Evolutionary conservation across 441 rosid species (phyloP).

Genomic region (Eutrema salsugineum): DNA sequence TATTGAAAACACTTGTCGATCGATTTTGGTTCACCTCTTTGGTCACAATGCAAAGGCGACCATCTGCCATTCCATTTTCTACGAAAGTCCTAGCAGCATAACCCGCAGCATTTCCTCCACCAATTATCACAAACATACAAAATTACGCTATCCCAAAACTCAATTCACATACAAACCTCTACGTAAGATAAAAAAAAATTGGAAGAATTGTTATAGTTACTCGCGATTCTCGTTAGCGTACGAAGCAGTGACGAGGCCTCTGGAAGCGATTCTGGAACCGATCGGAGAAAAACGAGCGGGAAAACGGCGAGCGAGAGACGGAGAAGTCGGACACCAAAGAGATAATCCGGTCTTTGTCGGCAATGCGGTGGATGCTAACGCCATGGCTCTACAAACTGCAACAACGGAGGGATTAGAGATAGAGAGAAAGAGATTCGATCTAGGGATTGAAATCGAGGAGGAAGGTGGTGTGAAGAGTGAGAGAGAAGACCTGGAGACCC

Average conservation of each 20-base stretch:
- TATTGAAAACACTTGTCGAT: neutral
- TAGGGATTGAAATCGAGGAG: slow-evolving; percentile 7
- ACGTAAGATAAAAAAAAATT: neutral
- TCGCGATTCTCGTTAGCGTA: slow-evolving; percentile 87
- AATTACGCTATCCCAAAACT: neutral
- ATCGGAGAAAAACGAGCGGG: slow-evolving; percentile 37
- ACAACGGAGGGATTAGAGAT: slow-evolving; percentile 11
- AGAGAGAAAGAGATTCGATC: slow-evolving; percentile 25
- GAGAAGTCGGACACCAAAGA: slow-evolving; percentile 48
- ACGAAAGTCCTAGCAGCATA: slow-evolving; percentile 91
- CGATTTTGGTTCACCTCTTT: slow-evolving; percentile 59
- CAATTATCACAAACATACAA: slow-evolving; percentile 73
- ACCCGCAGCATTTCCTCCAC: slow-evolving; percentile 98
- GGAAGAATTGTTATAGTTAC: slow-evolving; percentile 34
- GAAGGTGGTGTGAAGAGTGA: slow-evolving; percentile 1
- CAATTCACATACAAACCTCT: neutral
- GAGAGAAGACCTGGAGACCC: slow-evolving; percentile 48
- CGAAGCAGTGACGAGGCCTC: slow-evolving; percentile 60
- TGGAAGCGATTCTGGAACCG: slow-evolving; percentile 35
- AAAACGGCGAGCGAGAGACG: slow-evolving; percentile 44
- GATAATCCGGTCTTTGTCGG: slow-evolving; percentile 58
- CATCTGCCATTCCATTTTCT: slow-evolving; percentile 90
- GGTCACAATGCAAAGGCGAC: slow-evolving; percentile 80
- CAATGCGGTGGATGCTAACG: slow-evolving; percentile 44
- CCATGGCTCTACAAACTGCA: slow-evolving; percentile 61